Evolutionary conservation across 2,329 filamentous ascomycete genomes (phyloP), one percentile per base, ranked within the genome.

Genomic region (Xylaria sp.): DNA sequence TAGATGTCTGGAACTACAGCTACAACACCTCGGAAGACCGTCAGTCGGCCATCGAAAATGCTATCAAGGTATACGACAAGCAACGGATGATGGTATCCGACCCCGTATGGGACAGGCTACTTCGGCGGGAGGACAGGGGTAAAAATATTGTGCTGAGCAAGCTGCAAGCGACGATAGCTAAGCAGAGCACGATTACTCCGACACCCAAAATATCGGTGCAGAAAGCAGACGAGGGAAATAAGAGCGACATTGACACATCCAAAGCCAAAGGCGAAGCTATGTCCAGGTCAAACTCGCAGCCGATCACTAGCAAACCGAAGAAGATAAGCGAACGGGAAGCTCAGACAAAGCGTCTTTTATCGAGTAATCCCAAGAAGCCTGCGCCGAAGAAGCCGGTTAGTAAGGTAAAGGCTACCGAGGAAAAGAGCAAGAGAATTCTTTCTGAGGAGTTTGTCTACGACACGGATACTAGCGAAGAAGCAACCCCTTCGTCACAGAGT

Each of bases 1-100:
- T 89, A 13, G 86, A 89, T 66, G 84, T 88, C 21, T 89, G 84
- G 81, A 83, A 80, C 59, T 87, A 87, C 71, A 76, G 83, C 27
- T 89, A 89, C 69, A 77, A 78, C 44, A 78, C 73, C 37, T 74
- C 80, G 17, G 80, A 83, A 31, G 81, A 86, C 62, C 83, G 87
- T 29, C 79, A 91, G 71, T 76, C 81, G 68, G 82, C 85, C 64
- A 83, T 89, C 71, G 80, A 90, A 74, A 82, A 87, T 67, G 86
- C 87, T 13, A 80, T 87, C 59, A 81, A 79, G 62, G 77, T 82
- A 55, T 89, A 83, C 65, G 87, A 89, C 72, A 85, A 83, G 71
- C 80, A 84, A 72, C 79, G 87, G 37, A 66, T 89, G 29, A 83
- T 81, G 6, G 76, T 81, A 1, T 80, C 80, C 1, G 85, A 88